phyloP scores from a whole-genome alignment of 2,329 filamentous ascomycete species.

The Pseudopithomyces maydicus region DNA sequence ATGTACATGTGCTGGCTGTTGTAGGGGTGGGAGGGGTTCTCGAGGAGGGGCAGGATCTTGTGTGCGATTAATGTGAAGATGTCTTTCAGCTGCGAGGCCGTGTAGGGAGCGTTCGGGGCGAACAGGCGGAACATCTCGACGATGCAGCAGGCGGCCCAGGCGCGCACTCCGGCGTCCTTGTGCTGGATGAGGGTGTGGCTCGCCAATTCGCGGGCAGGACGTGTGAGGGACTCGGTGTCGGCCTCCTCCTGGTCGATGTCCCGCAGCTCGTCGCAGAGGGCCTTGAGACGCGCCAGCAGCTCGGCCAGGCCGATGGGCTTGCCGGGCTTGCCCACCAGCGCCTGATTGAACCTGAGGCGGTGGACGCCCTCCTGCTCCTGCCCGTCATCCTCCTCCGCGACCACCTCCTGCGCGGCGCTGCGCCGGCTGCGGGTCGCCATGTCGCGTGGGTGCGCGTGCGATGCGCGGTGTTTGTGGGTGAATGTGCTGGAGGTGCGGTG shows the following conservation, averaged over 20 bases:
- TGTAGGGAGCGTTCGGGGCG: conserved; percentile 94
- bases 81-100: conserved; percentile 88
- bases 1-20: conserved; percentile 93
- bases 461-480: conserved; percentile 4
- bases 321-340: conserved; percentile 88
- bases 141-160: conserved; percentile 85
- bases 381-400: conserved; percentile 26
- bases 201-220: conserved; percentile 83
- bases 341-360: conserved; percentile 77
- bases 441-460: conserved; percentile 35
- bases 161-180: conserved; percentile 91
- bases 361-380: conserved; percentile 30
- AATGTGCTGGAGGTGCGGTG: background rate
- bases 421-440: conserved; percentile 48
- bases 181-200: conserved; percentile 82
- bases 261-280: conserved; percentile 79
- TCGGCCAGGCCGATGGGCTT: conserved; percentile 85
- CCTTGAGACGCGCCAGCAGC: conserved; percentile 79
- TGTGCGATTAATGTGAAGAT: conserved; percentile 90
- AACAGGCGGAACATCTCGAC: conserved; percentile 92
- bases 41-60: conserved; percentile 80
- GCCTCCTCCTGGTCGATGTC: conserved; percentile 86
- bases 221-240: conserved; percentile 79
- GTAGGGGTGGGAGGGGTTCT: conserved; percentile 86
- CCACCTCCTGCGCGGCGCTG: conserved; percentile 40